A percentile compares a stretch with the other conserved stretches of the same genome.
Conservation (phyloP, 2,329 filamentous ascomycete species). For the Tricladium varicosporioides region DNA sequence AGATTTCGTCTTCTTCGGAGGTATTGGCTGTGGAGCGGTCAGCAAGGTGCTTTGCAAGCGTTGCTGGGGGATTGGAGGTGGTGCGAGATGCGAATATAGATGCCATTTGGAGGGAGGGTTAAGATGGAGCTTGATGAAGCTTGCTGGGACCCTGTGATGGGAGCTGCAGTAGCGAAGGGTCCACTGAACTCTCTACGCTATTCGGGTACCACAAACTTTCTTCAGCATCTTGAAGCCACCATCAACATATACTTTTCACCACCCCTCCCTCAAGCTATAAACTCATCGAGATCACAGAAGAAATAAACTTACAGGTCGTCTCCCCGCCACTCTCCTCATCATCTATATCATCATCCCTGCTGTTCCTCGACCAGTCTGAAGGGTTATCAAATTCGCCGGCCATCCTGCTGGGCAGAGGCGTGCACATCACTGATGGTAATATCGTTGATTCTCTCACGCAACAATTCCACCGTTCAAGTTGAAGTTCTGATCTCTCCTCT, state of each 20-base stretch:
- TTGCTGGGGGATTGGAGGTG: constrained; percentile 8
- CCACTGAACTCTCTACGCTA: neutral
- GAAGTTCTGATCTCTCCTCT: constrained; percentile 1
- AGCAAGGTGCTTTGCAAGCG: constrained; percentile 15
- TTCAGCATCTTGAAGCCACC: neutral
- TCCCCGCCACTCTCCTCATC: neutral
- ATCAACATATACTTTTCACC: neutral
- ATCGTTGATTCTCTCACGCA: constrained; percentile 11
- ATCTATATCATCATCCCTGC: neutral
- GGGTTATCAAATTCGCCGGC: constrained; percentile 8
- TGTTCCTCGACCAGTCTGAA: neutral
- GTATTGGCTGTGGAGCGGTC: constrained; percentile 20
- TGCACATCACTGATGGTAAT: constrained; percentile 12
- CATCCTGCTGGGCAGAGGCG: constrained; percentile 6
- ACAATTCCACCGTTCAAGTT: constrained; percentile 19
- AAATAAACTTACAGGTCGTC: neutral
- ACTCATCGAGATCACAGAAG: neutral
- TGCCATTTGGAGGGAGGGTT: constrained; percentile 21
- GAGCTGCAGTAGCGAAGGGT: neutral
- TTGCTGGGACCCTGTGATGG: no score
- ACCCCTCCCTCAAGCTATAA: neutral
- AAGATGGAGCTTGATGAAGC: neutral
- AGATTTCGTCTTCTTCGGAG: constrained; percentile 26
- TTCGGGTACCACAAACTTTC: neutral
- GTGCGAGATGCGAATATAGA: constrained; percentile 24